Percentiles rank a stretch among this genome's conserved stretches.
phyloP scores from a whole-genome alignment of 2,329 filamentous ascomycete species.

The Ascochyta fabae region DNA sequence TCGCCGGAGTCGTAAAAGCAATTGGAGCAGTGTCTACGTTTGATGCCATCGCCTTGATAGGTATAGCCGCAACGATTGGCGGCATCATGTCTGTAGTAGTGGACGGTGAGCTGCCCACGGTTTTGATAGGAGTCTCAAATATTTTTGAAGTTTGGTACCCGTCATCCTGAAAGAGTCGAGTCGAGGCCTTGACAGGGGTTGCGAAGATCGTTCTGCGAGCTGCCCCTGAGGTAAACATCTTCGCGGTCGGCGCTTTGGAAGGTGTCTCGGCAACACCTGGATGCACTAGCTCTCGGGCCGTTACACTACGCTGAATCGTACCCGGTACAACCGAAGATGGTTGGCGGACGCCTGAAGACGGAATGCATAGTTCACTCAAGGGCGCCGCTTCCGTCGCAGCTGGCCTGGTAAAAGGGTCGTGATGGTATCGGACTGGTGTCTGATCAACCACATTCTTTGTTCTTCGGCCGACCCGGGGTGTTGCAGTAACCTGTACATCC shows the following conservation, averaged over 20 bases:
- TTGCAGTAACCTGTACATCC: constrained; percentile 52
- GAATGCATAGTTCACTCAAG: constrained; percentile 47
- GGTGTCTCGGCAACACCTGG: constrained; percentile 52
- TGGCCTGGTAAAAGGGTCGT: constrained; percentile 32
- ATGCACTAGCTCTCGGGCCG: constrained; percentile 37
- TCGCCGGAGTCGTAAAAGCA: constrained; percentile 17
- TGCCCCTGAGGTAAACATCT: constrained; percentile 33
- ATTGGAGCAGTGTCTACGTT: constrained; percentile 5
- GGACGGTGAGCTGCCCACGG: constrained; percentile 20
- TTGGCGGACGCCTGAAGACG: constrained; percentile 49
- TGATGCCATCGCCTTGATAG: constrained; percentile 21
- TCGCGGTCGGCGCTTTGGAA: constrained; percentile 47
- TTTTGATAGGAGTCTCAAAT: constrained; percentile 37
- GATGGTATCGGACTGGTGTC: constrained; percentile 37
- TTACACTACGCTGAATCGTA: constrained; percentile 38
- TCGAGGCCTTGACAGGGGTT: constrained; percentile 38
- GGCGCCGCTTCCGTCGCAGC: constrained; percentile 24
- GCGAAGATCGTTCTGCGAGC: constrained; percentile 40
- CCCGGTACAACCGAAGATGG: constrained; percentile 32
- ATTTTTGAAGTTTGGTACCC: constrained; percentile 14
- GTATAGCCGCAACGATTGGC: constrained; percentile 27
- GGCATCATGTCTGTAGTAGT: constrained; percentile 10
- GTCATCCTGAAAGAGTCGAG: constrained; percentile 11
- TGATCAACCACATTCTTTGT: constrained; percentile 42
- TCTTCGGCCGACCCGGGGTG: constrained; percentile 47